Evolutionary conservation across 2,329 filamentous ascomycete species (phyloP).

Genomic region (Xylariomycetidae sp.): DNA sequence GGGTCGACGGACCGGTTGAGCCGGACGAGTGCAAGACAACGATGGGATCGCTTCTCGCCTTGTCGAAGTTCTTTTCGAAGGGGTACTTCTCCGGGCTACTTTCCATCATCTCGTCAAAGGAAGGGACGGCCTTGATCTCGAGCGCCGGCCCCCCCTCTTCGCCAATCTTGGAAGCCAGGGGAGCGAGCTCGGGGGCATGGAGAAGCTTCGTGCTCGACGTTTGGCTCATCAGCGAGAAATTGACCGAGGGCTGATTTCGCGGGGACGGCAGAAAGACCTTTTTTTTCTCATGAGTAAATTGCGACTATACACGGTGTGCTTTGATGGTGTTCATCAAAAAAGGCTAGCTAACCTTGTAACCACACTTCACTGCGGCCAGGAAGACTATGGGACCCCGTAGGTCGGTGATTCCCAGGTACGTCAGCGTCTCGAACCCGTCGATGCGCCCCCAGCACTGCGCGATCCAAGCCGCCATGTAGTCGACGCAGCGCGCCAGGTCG

Average conservation of each 20-base stretch:
- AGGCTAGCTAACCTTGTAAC: conserved; percentile 25
- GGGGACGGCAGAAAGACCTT: conserved; percentile 19
- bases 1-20: conserved; percentile 13
- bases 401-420: conserved; percentile 24
- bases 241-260: conserved; percentile 13
- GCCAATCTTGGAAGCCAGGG: conserved; percentile 9
- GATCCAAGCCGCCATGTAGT: conserved; percentile 26
- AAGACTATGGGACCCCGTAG: conserved; percentile 27
- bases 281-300: not conserved
- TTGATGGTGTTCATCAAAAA: not conserved
- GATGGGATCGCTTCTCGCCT: conserved; percentile 14
- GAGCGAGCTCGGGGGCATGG: conserved; percentile 10
- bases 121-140: conserved; percentile 6
- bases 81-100: conserved; percentile 10
- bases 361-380: conserved; percentile 31
- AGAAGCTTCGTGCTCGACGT: conserved; percentile 14
- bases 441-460: conserved; percentile 16
- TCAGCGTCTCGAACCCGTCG: conserved; percentile 22
- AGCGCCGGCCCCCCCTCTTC: not conserved
- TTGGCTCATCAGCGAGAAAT: conserved; percentile 14
- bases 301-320: not conserved
- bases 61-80: conserved; percentile 15
- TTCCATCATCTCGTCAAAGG: conserved; percentile 14
- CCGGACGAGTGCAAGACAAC: conserved; percentile 21
- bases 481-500: conserved; percentile 17